These are phyloP conservation scores for Capillidium heterosporum DNA, from an alignment of 371 early-diverging fungal species.

Conservation along the genomic window DNA sequence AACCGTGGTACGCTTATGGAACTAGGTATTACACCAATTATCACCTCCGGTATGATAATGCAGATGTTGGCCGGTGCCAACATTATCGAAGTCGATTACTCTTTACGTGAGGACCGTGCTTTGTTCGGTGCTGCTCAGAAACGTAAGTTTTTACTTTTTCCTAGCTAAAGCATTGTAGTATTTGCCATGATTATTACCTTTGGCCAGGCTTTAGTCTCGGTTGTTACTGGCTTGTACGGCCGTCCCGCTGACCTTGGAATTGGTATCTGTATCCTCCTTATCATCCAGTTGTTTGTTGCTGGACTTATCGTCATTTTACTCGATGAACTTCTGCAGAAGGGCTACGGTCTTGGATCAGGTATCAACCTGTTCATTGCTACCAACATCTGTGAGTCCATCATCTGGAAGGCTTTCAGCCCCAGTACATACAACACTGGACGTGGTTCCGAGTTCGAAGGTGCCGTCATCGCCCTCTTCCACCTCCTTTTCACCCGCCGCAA, in stretches of 20 bases:
- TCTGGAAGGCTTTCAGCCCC: slow-evolving; percentile 98
- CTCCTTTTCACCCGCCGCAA: slow-evolving; percentile 87
- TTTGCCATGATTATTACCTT: slow-evolving; percentile 88
- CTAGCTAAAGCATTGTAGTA: slow-evolving; percentile 22
- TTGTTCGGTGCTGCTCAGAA: slow-evolving; percentile 97
- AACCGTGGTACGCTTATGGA: slow-evolving; percentile 99
- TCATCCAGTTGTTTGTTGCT: slow-evolving; percentile 94
- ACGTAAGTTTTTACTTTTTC: slow-evolving; percentile 30
- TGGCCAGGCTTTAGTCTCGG: slow-evolving; percentile 95
- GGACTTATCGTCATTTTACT: slow-evolving; percentile 94
- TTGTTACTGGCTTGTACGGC: slow-evolving; percentile 97
- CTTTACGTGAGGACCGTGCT: slow-evolving; percentile 95
- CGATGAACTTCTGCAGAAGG: slow-evolving; percentile 99
- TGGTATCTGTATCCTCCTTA: slow-evolving; percentile 78
- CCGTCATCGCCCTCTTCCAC: slow-evolving; percentile 90
- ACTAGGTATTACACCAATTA: slow-evolving; percentile 98
- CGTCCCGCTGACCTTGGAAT: slow-evolving; percentile 86
- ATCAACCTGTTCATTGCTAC: slow-evolving; percentile 99
- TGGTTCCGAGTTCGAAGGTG: slow-evolving; percentile 99
- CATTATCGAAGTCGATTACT: slow-evolving; percentile 95
- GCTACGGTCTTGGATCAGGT: slow-evolving; percentile 99
- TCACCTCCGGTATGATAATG: slow-evolving; percentile 99
- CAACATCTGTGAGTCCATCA: slow-evolving; percentile 97
- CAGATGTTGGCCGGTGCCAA: slow-evolving; percentile 94
- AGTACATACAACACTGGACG: slow-evolving; percentile 92